These are phyloP conservation scores for Globisporangium perplexum DNA, from an alignment of 352 stramenopile species.

Conservation along the genomic window DNA sequence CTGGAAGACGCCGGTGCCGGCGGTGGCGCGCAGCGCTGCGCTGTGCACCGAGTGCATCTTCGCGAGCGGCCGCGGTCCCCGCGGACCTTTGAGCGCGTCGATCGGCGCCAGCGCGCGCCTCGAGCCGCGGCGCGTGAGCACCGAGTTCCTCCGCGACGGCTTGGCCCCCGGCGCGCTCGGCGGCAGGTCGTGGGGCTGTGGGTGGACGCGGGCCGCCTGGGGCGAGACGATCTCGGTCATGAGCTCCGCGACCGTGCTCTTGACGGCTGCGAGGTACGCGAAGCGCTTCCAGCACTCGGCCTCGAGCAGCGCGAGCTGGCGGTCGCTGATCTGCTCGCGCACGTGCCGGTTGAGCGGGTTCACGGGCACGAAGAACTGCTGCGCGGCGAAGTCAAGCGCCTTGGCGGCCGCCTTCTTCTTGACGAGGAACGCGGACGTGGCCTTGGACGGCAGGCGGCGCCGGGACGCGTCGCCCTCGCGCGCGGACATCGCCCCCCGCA, in stretches of 20 bases:
- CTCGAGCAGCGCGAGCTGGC: constrained; percentile 32
- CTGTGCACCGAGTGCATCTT: constrained; percentile 14
- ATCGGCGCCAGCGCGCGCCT: constrained; percentile 11
- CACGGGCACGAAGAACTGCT: constrained; percentile 46
- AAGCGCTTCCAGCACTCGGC: constrained; percentile 49
- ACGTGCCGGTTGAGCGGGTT: constrained; percentile 59
- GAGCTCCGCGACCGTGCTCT: constrained; percentile 22
- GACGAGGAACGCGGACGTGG: neutral
- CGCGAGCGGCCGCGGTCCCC: neutral
- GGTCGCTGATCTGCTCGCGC: constrained; percentile 28
- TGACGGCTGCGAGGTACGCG: constrained; percentile 28
- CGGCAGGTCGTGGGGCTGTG: neutral
- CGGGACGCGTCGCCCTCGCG: neutral
- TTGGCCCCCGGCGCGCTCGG: neutral
- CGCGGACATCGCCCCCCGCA: neutral
- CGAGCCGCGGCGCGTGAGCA: constrained; percentile 10
- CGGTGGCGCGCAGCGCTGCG: neutral
- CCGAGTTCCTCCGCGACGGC: constrained; percentile 2
- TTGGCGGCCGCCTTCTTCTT: constrained; percentile 19
- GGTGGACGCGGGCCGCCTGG: neutral
- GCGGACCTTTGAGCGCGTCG: constrained; percentile 3
- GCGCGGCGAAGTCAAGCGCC: constrained; percentile 19
- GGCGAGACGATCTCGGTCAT: constrained; percentile 27
- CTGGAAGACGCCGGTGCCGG: neutral
- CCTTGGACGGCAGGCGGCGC: neutral